These are phyloP conservation scores for Talaromyces pinophilus DNA, from an alignment of 2,329 filamentous ascomycete species.

Conservation along the genomic window DNA sequence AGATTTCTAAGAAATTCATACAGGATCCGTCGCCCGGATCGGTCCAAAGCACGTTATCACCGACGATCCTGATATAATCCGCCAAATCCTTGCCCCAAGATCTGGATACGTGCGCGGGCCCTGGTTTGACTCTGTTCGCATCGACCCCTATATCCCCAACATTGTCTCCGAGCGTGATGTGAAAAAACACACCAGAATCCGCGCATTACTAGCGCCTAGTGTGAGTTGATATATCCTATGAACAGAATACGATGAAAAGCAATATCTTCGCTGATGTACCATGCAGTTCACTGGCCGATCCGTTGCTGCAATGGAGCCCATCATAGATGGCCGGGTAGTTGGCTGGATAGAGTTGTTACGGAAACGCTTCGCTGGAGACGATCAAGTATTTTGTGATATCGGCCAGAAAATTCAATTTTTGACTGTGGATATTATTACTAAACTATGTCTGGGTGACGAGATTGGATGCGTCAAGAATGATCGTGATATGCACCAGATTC, in stretches of 20 bases:
- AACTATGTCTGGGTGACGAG: not conserved
- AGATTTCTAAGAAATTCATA: not conserved
- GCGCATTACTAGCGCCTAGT: conserved; percentile 4
- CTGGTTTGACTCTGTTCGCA: conserved; percentile 13
- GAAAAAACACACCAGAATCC: conserved; percentile 9
- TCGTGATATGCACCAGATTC: not conserved
- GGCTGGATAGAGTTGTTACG: conserved; percentile 3
- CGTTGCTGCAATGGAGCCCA: conserved; percentile 2
- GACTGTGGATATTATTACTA: conserved; percentile 9
- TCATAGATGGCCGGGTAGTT: not conserved
- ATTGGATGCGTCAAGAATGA: conserved; percentile 8
- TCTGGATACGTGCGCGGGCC: conserved; percentile 13
- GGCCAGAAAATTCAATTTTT: conserved; percentile 10
- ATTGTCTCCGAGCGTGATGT: conserved; percentile 13
- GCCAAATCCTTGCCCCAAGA: conserved; percentile 5
- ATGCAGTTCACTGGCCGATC: not conserved
- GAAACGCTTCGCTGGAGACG: too few relatives aligned
- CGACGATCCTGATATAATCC: conserved; percentile 11
- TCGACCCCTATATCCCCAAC: conserved; percentile 13
- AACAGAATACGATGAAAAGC: too few relatives aligned
- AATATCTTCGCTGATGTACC: too few relatives aligned
- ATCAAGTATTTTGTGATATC: conserved; percentile 10
- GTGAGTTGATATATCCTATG: too few relatives aligned
- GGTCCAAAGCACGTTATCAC: conserved; percentile 17
- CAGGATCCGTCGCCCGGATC: conserved; percentile 13